A percentile compares a stretch with the other conserved stretches of the same genome.
Conservation (phyloP, 306 rosid species). For the Prunus salicina region DNA sequence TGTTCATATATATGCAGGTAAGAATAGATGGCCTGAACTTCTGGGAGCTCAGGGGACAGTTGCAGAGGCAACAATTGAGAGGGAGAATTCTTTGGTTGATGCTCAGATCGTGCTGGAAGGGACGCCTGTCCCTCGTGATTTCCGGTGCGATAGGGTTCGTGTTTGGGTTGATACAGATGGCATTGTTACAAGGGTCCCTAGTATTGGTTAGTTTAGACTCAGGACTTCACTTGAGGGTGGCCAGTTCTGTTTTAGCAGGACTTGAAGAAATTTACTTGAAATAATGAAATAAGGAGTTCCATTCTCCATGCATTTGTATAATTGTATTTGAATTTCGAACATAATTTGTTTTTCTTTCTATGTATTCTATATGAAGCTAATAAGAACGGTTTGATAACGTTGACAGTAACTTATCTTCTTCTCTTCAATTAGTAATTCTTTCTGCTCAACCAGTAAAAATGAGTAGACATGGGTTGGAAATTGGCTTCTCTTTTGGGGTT, state of each 20-base stretch:
- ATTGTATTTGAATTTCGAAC: background rate
- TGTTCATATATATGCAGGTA: constrained; percentile 7
- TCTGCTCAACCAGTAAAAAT: background rate
- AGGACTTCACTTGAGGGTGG: background rate
- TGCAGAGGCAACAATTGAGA: constrained; percentile 34
- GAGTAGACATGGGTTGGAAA: background rate
- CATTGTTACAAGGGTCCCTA: constrained; percentile 37
- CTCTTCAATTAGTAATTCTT: background rate
- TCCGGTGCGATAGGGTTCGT: constrained; percentile 49
- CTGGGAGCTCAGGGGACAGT: constrained; percentile 35
- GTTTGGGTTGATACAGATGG: constrained; percentile 34
- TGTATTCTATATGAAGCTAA: background rate
- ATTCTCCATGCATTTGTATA: background rate
- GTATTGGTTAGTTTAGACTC: constrained; percentile 26
- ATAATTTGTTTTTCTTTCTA: background rate
- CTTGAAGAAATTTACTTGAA: background rate
- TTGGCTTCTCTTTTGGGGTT: too few relatives aligned
- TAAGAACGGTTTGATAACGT: background rate
- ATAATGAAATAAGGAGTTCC: background rate
- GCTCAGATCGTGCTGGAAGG: constrained; percentile 32
- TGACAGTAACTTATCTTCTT: background rate
- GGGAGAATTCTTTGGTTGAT: constrained; percentile 28
- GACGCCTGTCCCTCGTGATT: constrained; percentile 21
- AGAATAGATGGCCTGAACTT: constrained; percentile 57
- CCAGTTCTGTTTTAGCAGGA: background rate